Percentiles rank a stretch among this genome's conserved stretches.
phyloP scores from a whole-genome alignment of 1,284 basidiomycete genomes.

The Hemileia vastatrix region DNA sequence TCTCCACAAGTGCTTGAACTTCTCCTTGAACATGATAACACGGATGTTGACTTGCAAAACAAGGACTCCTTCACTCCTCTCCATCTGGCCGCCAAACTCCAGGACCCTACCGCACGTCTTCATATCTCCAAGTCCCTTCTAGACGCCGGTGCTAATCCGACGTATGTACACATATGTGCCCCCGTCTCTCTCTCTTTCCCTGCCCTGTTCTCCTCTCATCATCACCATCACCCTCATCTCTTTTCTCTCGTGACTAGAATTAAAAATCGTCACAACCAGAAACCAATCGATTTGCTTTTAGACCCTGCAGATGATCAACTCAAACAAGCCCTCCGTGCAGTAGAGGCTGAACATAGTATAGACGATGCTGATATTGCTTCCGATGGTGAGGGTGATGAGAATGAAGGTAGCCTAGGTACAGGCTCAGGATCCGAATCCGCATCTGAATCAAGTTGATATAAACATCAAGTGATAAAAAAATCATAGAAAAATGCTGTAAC shows the following conservation, averaged over 20 bases:
- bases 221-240: not conserved
- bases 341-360: slow-evolving; percentile 7
- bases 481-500: too few species aligned
- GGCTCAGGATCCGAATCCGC: too few species aligned
- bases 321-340: not conserved
- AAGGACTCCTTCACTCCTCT: slow-evolving; percentile 12
- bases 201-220: not conserved
- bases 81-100: slow-evolving; percentile 2
- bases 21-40: slow-evolving; percentile 17
- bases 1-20: slow-evolving; percentile 16
- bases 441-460: too few species aligned
- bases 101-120: not conserved
- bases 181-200: not conserved
- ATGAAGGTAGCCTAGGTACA: too few species aligned
- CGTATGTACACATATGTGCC: not conserved
- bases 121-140: slow-evolving; percentile 12
- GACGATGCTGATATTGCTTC: slow-evolving; percentile 4
- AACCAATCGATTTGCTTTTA: not conserved
- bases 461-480: too few species aligned
- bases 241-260: not conserved
- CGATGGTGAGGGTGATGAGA: not conserved
- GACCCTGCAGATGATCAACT: not conserved
- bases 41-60: slow-evolving; percentile 16
- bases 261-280: not conserved
- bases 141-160: slow-evolving; percentile 14